Evolutionary conservation across 306 rosid genomes (phyloP), one percentile per base, ranked within the genome.

Genomic region (Benincasa hispida): DNA sequence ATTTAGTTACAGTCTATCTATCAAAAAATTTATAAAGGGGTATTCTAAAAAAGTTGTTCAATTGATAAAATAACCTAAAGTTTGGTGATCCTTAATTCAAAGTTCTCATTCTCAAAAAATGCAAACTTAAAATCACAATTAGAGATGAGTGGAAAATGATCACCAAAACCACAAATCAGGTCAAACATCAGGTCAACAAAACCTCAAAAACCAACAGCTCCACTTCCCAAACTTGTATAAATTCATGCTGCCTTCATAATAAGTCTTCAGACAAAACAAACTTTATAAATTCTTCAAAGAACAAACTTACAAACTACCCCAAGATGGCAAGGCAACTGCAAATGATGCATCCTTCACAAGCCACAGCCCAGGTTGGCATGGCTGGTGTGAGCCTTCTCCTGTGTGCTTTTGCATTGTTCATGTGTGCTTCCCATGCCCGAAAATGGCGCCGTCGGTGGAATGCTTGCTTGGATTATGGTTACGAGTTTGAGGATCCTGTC

Each of bases 401-500:
- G 32, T 91, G 91, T 73, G 91, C 84, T 45, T 21, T 85, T 50
- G 92, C 89, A 2, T 19, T 93, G 85, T 78, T 93, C 63, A 87
- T 91, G 96, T 90, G 96, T 66, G 97, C 96, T 72, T 93, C 97
- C 51, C 94, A 85, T 76, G 87, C 91, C 0, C 85, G 82, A 54
- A 86, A 68, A 81, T 74, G 89, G 87, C 84, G 75, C 0, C 48
- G 21, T 1, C 83, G 66, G 0, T 91, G 94, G 97, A 74, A 51
- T 12, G 68, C 89, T 48, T 89, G 91, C 81, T 55, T 77, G 62
- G 80, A 77, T 30, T 70, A 80, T 74, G 84, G 37, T 41, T 63
- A 56, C 5, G 80, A 75, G 45, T 58, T 6, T 3, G 85, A 83
- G 53, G 90, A 89, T 10, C 89, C 90, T 22, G 89, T 86, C 13